Percentiles rank a stretch among this genome's conserved stretches.
These are phyloP conservation scores for Mycena latifolia DNA, from an alignment of 768 basidiomycete genomes.

Conservation along the genomic window DNA sequence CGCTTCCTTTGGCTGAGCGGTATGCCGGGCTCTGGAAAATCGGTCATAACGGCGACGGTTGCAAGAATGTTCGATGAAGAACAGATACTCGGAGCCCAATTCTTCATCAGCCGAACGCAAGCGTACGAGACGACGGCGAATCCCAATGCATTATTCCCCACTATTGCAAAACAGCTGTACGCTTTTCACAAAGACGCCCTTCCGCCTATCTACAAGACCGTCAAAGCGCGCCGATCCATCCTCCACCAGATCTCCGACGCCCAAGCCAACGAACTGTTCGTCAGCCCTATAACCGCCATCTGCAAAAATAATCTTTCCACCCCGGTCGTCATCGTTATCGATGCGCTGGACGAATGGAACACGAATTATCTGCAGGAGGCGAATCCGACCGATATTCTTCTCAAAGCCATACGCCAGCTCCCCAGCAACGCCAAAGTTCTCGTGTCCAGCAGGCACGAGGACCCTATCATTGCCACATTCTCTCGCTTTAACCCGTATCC, in stretches of 20 bases:
- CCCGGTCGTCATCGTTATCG: background rate
- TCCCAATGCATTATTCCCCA: background rate
- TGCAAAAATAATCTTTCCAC: background rate
- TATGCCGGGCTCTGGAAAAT: conserved; percentile 4
- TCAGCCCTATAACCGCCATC: background rate
- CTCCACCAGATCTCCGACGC: background rate
- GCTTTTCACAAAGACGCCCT: background rate
- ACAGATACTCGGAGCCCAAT: background rate
- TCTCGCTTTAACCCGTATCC: background rate
- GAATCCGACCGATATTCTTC: background rate
- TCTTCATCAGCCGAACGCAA: conserved; percentile 5
- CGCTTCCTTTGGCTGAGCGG: conserved; percentile 5
- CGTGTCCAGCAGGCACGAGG: conserved; percentile 2
- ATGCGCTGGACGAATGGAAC: conserved; percentile 5
- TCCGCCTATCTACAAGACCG: background rate
- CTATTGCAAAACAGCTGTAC: conserved; percentile 2
- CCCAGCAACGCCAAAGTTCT: conserved; percentile 7
- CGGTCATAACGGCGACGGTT: background rate
- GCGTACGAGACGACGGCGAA: conserved; percentile 1
- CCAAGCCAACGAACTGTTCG: background rate
- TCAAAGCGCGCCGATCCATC: background rate
- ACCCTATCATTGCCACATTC: background rate
- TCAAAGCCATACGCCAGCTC: background rate
- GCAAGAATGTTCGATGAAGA: background rate
- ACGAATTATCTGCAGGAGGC: background rate